phyloP scores from a whole-genome alignment of 768 basidiomycete genomes.

The Agrocybe pediades region DNA sequence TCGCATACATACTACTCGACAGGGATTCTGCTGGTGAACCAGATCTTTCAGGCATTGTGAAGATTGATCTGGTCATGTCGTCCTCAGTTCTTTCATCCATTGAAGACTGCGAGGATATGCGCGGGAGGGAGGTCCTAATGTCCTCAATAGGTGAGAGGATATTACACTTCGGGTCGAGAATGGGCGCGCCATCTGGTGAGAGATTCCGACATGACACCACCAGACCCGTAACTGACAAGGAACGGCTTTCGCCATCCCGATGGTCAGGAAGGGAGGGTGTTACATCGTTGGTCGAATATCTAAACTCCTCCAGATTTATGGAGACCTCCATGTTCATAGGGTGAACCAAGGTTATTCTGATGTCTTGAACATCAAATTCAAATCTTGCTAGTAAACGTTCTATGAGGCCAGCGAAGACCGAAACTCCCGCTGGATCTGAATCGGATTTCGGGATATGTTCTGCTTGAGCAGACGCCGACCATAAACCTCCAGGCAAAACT shows the following conservation, averaged over 20 bases:
- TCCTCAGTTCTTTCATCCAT: conserved; percentile 67
- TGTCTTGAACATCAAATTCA: conserved; percentile 72
- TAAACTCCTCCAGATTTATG: conserved; percentile 55
- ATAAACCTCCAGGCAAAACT: conserved; percentile 68
- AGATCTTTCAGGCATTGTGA: conserved; percentile 52
- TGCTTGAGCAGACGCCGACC: conserved; percentile 47
- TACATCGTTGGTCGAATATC: conserved; percentile 50
- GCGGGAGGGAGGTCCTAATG: conserved; percentile 39
- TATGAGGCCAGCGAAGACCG: conserved; percentile 78
- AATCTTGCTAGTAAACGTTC: conserved; percentile 79
- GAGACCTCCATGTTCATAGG: conserved; percentile 64
- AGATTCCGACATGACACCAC: conserved; percentile 43
- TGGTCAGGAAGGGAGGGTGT: conserved; percentile 4
- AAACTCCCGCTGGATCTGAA: conserved; percentile 71
- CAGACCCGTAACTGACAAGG: conserved; percentile 58
- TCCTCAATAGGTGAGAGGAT: conserved; percentile 24
- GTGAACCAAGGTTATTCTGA: conserved; percentile 69
- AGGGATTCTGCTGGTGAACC: conserved; percentile 48
- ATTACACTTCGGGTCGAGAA: conserved; percentile 13
- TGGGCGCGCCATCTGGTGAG: background rate
- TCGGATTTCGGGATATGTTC: conserved; percentile 46
- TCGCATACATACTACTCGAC: conserved; percentile 77
- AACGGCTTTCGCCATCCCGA: conserved; percentile 39
- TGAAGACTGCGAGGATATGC: conserved; percentile 57
- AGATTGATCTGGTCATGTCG: conserved; percentile 78